Base-by-base conservation (phyloP, 2,329 filamentous ascomycete genomes). In the Colletotrichum zoysiae region DNA sequence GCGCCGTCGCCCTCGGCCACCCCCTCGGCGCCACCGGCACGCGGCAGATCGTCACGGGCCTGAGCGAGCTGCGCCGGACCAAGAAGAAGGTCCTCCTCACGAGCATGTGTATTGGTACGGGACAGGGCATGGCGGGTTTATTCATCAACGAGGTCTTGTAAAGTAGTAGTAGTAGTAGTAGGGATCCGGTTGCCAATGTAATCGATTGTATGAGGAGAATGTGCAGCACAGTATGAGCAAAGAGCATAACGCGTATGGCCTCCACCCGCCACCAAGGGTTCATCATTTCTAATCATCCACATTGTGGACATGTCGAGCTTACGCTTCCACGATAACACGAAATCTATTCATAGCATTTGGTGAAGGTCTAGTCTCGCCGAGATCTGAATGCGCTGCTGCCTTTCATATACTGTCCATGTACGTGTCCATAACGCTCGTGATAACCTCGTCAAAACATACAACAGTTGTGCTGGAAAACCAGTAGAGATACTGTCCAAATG, bases 1-100 rank as follows among this genome's bases (percentile, higher is more conserved):
- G 93, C 74, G 93, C 93, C 75, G 95, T 96, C 79, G 93, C 93
- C 3, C 86, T 96, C 0, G 93, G 93, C 64, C 93, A 96, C 81
- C 93, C 93, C 5, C 86, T 95, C n/a, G 93, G 93, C 40, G 88
- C 90, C 75, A 96, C 93, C 1, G 93, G 93, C 73, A 85, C 92
- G 1, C 84, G 93, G 77, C 93, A 95, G 82, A 94, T 98, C 75
- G 94, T 96, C 73, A 98, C 96, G 0, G 93, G 95, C 26, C 82
- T 98, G 79, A 95, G 93, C 78, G 95, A 97, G 87, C 90, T 91
- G 77, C 88, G 94, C 78, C 89, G 93, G 79, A 91, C 90, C 74
- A 94, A 94, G 87, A 95, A 95, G 89, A 97, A 95, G 92, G 87
- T 97, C 76, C 82, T 98, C 74, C 84, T 98, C 78, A 97, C 94